These are phyloP conservation scores for Gastrolobium bilobum DNA, from an alignment of 306 rosid genomes.

Conservation along the genomic window DNA sequence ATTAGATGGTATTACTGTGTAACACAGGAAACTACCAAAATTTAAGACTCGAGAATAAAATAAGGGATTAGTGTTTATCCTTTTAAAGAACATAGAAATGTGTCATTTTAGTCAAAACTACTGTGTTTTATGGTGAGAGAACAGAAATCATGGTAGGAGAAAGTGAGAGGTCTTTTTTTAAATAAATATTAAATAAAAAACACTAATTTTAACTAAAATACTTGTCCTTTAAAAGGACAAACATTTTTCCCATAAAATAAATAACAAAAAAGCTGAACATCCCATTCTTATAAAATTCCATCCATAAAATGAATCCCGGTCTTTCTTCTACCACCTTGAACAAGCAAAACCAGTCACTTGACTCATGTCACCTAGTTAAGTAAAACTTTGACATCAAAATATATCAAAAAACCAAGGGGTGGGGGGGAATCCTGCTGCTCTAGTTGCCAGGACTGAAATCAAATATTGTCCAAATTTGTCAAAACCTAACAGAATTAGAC, in stretches of 20 bases:
- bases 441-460: not conserved
- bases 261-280: not conserved
- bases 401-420: not conserved
- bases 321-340: not conserved
- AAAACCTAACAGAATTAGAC: slow-evolving; percentile 8
- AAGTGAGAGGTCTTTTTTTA: too few relatives aligned
- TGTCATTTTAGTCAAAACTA: too few relatives aligned
- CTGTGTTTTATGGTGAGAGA: too few relatives aligned
- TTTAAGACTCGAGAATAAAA: not conserved
- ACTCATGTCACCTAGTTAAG: slow-evolving; percentile 8
- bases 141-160: too few relatives aligned
- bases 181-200: too few relatives aligned
- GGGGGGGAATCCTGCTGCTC: not conserved
- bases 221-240: too few relatives aligned
- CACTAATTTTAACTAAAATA: too few relatives aligned
- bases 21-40: slow-evolving; percentile 35
- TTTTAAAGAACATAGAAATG: too few relatives aligned
- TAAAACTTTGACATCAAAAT: not conserved
- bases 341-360: not conserved
- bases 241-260: not conserved
- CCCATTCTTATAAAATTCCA: not conserved
- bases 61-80: too few relatives aligned
- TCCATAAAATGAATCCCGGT: not conserved
- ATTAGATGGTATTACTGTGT: slow-evolving; percentile 3
- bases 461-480: slow-evolving; percentile 1